These are phyloP conservation scores for Fusarium chlamydosporum DNA, from an alignment of 2,329 filamentous ascomycete genomes.

Conservation along the genomic window DNA sequence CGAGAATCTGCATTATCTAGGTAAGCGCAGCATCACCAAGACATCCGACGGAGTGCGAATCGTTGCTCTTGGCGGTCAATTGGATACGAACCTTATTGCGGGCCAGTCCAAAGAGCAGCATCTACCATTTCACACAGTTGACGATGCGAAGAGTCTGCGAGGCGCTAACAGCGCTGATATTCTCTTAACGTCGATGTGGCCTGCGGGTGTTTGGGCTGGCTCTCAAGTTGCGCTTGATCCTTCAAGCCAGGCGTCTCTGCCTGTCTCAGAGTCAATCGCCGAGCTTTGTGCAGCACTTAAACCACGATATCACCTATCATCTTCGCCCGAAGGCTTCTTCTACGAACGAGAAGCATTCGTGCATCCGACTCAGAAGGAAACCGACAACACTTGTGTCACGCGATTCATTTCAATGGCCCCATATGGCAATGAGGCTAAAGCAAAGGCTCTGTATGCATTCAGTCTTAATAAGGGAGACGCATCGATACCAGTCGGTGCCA, in stretches of 20 bases:
- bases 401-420: conserved; percentile 91
- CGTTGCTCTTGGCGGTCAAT: conserved; percentile 83
- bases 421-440: conserved; percentile 80
- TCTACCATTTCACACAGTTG: conserved; percentile 81
- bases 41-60: conserved; percentile 91
- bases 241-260: conserved; percentile 65
- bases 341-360: conserved; percentile 96
- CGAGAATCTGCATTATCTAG: conserved; percentile 90
- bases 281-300: conserved; percentile 84
- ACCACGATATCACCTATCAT: conserved; percentile 91
- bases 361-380: conserved; percentile 66
- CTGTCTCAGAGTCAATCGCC: conserved; percentile 76
- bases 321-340: conserved; percentile 75
- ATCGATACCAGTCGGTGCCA: conserved; percentile 77
- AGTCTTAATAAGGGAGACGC: conserved; percentile 76
- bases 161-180: conserved; percentile 88
- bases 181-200: conserved; percentile 89
- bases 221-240: conserved; percentile 74
- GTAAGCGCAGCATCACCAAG: conserved; percentile 87
- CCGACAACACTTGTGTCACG: conserved; percentile 74
- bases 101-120: conserved; percentile 79
- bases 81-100: conserved; percentile 72
- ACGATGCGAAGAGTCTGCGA: conserved; percentile 80
- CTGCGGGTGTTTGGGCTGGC: conserved; percentile 76
- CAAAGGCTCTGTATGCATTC: conserved; percentile 86